A percentile compares a stretch with the other conserved stretches of the same genome.
Evolutionary conservation across 2,329 filamentous ascomycete genomes (phyloP).

Genomic region (Parascedosporium putredinis): DNA sequence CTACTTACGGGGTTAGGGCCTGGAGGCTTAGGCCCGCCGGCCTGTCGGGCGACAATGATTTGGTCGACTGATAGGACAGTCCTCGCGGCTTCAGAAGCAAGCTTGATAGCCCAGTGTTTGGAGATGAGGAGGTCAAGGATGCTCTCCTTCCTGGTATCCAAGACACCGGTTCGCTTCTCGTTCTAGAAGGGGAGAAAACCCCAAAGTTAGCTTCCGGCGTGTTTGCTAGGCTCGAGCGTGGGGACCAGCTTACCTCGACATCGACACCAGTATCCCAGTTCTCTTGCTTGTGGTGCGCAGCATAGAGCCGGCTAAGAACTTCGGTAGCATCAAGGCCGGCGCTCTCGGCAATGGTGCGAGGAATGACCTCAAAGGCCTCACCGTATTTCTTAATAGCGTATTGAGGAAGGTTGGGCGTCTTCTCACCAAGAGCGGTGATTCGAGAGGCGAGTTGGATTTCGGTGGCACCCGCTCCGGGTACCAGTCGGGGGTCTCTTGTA

Average conservation of each 20-base stretch:
- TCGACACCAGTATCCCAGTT: constrained; percentile 90
- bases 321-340: constrained; percentile 96
- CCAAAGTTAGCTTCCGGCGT: no score
- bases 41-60: constrained; percentile 96
- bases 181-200: no score
- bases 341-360: constrained; percentile 86
- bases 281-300: constrained; percentile 80
- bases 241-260: constrained; percentile 52
- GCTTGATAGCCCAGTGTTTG: constrained; percentile 94
- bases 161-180: constrained; percentile 64
- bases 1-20: constrained; percentile 67
- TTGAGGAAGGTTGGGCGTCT: constrained; percentile 84
- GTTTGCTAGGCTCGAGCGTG: no score
- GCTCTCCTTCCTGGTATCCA: constrained; percentile 78
- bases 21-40: constrained; percentile 92
- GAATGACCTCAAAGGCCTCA: constrained; percentile 95
- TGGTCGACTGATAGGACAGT: constrained; percentile 96
- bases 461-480: constrained; percentile 87
- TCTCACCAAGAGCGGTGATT: constrained; percentile 82
- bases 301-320: constrained; percentile 83
- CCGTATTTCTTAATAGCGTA: constrained; percentile 97
- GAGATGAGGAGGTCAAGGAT: constrained; percentile 86
- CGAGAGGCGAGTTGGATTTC: constrained; percentile 91
- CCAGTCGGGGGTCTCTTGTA: constrained; percentile 81
- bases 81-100: constrained; percentile 87